Evolutionary conservation across 2,329 filamentous ascomycete species (phyloP), one percentile per base, ranked within the genome.

Genomic region (Colletotrichum magnum): DNA sequence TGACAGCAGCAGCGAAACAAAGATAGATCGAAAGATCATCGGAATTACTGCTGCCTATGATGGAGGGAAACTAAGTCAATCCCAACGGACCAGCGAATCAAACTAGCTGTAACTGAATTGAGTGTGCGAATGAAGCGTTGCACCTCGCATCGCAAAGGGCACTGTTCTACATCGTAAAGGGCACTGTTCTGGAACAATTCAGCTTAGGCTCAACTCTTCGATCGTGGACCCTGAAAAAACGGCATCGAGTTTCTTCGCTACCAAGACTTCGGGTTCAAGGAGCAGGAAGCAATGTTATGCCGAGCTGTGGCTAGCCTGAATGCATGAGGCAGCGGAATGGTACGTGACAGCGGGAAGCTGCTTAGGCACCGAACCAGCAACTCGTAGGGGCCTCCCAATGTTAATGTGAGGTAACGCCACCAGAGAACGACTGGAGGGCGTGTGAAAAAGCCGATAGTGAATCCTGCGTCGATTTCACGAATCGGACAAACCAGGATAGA

Each of bases 341-440:
- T 45, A 41, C 28, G n/a, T 52, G 26, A 45, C 51, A 32, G 62
- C 62, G n/a, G 36, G 7, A 52, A 13, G 48, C 36, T 36, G 21
- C 62, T 32, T 56, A 36, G 32, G 32, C 32, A 12, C 24, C 13
- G 5, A 16, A 26, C 60, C 47, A 4, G 28, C 10, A 16, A 26
- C 21, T 36, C 43, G 56, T 43, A 56, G 56, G 18, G 26, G 13
- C 18, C n/a, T 43, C 32, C 41, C 50, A 43, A 28, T 39, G 6
- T 26, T 58, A 48, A 13, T 51, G 54, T 48, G 21, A 54, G 48
- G 61, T 56, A 68, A 54, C 48, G 41, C 47, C 61, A 65, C 61
- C 56, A 59, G 53, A 58, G 32, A 58, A 56, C 36, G 16, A 21
- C 12, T n/a, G 48, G 12, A 47, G 51, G 36, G 24, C 43, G 60